Evolutionary conservation across 257 asterid genomes (phyloP).

Genomic region (Voacanga thouarsii): DNA sequence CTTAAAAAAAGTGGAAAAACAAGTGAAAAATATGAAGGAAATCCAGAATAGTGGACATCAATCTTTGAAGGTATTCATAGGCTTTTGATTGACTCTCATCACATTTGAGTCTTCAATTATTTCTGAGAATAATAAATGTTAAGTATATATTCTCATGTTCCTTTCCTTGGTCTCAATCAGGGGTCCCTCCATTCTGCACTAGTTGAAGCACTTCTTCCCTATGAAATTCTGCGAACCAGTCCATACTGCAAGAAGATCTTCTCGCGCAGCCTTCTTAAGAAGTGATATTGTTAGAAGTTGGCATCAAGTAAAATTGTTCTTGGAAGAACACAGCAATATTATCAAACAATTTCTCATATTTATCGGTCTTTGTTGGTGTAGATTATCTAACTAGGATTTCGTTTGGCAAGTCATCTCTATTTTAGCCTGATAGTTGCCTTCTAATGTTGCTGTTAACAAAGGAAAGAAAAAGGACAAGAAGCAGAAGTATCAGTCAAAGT

Average conservation of each 20-base stretch:
- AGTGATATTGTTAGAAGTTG: constrained; percentile 19
- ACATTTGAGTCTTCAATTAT: background rate
- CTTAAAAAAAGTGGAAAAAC: background rate
- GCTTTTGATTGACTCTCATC: background rate
- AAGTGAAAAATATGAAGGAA: background rate
- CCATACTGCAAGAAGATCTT: constrained; percentile 50
- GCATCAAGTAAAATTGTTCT: constrained; percentile 23
- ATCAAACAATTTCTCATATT: background rate
- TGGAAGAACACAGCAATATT: background rate
- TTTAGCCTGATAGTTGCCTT: background rate
- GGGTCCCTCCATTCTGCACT: constrained; percentile 25
- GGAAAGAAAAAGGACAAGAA: background rate
- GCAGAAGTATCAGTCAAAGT: background rate
- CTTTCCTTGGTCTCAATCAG: constrained; percentile 20
- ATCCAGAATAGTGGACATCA: background rate
- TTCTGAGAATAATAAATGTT: background rate
- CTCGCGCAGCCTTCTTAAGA: constrained; percentile 35
- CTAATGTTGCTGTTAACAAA: constrained; percentile 5
- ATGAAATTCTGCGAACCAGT: constrained; percentile 30
- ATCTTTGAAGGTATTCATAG: background rate
- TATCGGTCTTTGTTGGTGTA: constrained; percentile 11
- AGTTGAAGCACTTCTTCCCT: constrained; percentile 31
- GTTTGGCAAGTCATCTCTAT: constrained; percentile 5
- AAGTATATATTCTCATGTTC: background rate
- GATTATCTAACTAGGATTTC: constrained; percentile 3